Evolutionary conservation across 805 yeast species (phyloP).

Genomic region (Saccharomycopsis sp.): DNA sequence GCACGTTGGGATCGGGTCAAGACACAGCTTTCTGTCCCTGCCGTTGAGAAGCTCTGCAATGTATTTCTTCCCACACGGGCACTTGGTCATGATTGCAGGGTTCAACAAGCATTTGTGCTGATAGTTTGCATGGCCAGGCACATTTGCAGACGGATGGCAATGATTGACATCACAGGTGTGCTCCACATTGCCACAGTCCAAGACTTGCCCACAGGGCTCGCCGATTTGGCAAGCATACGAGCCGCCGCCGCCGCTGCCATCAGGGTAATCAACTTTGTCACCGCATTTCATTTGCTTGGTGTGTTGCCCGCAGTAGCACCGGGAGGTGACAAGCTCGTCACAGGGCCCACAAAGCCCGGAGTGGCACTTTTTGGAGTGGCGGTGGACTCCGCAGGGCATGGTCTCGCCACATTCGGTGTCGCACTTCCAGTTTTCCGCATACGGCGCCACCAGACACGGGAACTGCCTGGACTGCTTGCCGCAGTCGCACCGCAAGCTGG

Average conservation of each 20-base stretch:
- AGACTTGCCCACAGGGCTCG: constrained; percentile 34
- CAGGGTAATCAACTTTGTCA: constrained; percentile 32
- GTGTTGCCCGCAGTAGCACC: constrained; percentile 72
- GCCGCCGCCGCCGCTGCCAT: constrained; percentile 25
- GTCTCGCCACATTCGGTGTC: constrained; percentile 47
- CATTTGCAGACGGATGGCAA: constrained; percentile 46
- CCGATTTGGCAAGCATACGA: constrained; percentile 27
- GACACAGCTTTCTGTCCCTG: constrained; percentile 45
- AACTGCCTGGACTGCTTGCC: constrained; percentile 57
- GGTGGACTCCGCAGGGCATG: constrained; percentile 66
- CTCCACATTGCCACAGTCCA: constrained; percentile 48
- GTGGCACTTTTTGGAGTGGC: constrained; percentile 59
- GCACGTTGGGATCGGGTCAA: constrained; percentile 77
- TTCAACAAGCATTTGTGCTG: constrained; percentile 47
- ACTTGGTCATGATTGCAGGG: constrained; percentile 50
- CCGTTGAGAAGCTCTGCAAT: constrained; percentile 31
- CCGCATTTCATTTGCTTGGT: constrained; percentile 36
- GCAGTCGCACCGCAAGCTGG: constrained; percentile 61
- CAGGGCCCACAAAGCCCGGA: constrained; percentile 79
- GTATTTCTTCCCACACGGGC: constrained; percentile 71
- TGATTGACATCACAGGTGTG: constrained; percentile 38
- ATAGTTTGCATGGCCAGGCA: constrained; percentile 25
- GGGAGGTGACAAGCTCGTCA: constrained; percentile 35
- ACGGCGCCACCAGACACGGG: constrained; percentile 69
- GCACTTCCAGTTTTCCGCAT: constrained; percentile 61